phyloP scores from a whole-genome alignment of 345 rosid species.

The Salix arbutifolia region DNA sequence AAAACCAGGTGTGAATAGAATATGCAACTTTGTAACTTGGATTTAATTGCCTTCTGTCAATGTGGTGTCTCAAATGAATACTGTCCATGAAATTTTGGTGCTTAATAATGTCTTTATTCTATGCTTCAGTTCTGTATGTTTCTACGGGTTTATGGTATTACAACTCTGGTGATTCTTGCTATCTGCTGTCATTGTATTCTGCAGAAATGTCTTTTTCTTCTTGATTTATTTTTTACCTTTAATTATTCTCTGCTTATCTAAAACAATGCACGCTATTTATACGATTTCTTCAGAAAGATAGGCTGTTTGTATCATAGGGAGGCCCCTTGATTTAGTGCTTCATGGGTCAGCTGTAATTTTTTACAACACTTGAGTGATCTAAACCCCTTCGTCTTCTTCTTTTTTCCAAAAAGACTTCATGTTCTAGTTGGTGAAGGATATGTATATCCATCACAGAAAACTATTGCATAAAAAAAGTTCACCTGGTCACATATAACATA shows the following conservation, averaged over 20 bases:
- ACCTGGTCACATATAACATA: neutral
- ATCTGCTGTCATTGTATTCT: no score
- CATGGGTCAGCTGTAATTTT: neutral
- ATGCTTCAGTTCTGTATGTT: neutral
- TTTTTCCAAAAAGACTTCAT: neutral
- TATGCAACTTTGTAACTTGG: no score
- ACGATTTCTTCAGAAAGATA: neutral
- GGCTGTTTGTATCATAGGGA: neutral
- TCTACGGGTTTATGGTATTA: no score
- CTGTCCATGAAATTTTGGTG: no score
- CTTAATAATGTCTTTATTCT: no score
- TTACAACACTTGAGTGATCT: neutral
- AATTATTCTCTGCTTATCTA: neutral
- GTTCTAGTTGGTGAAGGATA: neutral
- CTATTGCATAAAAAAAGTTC: neutral
- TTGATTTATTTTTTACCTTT: no score
- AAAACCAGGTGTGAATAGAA: no score
- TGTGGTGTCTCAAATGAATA: no score
- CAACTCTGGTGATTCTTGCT: no score
- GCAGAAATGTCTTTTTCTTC: no score
- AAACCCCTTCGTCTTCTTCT: neutral
- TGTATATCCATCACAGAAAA: neutral
- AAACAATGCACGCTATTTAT: no score
- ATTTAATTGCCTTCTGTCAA: no score
- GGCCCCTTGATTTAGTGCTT: neutral